phyloP scores from a whole-genome alignment of 1,284 basidiomycete species.

The Meira miltonrushii region DNA sequence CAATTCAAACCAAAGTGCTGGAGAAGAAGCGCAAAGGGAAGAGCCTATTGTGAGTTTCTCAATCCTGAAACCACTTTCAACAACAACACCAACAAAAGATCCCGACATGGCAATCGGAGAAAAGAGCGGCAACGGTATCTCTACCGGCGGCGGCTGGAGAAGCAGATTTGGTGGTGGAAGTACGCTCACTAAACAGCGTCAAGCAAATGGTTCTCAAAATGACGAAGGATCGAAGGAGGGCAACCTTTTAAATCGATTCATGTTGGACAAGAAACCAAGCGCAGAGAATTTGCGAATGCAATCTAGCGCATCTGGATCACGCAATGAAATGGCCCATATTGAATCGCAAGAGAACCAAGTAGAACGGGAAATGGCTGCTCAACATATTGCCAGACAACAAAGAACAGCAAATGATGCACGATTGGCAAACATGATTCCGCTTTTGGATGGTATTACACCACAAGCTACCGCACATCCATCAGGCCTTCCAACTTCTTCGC shows the following conservation, averaged over 20 bases:
- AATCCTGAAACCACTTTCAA: background rate
- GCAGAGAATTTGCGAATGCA: background rate
- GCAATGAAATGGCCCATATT: background rate
- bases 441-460: slow-evolving; percentile 1
- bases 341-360: background rate
- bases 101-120: background rate
- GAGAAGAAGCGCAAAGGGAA: background rate
- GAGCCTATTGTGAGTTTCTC: background rate
- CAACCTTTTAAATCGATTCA: no score
- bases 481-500: background rate
- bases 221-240: background rate
- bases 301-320: background rate
- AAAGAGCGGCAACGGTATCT: background rate
- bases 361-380: slow-evolving; percentile 4
- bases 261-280: background rate
- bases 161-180: background rate
- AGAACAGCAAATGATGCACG: slow-evolving; percentile 1
- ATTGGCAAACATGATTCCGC: background rate
- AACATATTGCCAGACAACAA: slow-evolving; percentile 8
- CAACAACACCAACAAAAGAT: background rate
- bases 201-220: background rate
- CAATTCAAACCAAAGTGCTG: background rate
- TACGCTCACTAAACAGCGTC: background rate
- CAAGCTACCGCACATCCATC: background rate
- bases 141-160: background rate